phyloP scores from a whole-genome alignment of 768 basidiomycete species.

The Amanita exitialis region DNA sequence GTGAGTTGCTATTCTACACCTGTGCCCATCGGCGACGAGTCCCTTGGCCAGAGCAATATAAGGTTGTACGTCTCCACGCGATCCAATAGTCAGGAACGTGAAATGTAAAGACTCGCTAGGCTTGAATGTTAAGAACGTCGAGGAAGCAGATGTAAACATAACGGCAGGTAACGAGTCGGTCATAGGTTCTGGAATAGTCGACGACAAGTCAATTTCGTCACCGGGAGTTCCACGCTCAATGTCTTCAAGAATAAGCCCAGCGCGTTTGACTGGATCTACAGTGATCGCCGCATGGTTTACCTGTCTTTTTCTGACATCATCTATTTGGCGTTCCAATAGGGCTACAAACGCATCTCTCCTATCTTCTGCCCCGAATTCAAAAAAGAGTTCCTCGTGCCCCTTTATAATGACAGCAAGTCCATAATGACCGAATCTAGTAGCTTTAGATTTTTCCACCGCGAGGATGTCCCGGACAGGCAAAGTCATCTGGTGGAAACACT shows the following conservation, averaged over 20 bases:
- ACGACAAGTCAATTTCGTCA: conserved; percentile 30
- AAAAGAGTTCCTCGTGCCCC: conserved; percentile 96
- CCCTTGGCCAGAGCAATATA: conserved; percentile 96
- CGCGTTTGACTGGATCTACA: conserved; percentile 46
- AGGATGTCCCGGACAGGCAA: conserved; percentile 86
- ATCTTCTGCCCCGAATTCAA: conserved; percentile 81
- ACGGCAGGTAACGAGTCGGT: conserved; percentile 74
- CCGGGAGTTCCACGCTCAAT: conserved; percentile 46
- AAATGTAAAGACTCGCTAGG: conserved; percentile 78
- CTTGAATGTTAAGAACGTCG: conserved; percentile 95
- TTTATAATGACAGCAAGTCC: conserved; percentile 87
- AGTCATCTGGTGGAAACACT: conserved; percentile 67
- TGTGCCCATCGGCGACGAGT: conserved; percentile 82
- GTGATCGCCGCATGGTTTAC: conserved; percentile 30
- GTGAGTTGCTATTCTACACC: conserved; percentile 86
- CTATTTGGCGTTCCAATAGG: conserved; percentile 74
- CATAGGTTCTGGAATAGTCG: conserved; percentile 42
- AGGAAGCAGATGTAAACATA: conserved; percentile 95
- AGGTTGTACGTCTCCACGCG: conserved; percentile 94
- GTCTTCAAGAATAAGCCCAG: conserved; percentile 79
- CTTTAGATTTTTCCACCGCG: conserved; percentile 73
- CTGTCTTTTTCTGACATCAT: conserved; percentile 47
- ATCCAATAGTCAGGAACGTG: conserved; percentile 94
- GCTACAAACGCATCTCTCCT: conserved; percentile 70
- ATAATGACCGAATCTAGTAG: conserved; percentile 82